Evolutionary conservation across 2,329 filamentous ascomycete species (phyloP).

Genomic region (Pestalotiopsis sp.): DNA sequence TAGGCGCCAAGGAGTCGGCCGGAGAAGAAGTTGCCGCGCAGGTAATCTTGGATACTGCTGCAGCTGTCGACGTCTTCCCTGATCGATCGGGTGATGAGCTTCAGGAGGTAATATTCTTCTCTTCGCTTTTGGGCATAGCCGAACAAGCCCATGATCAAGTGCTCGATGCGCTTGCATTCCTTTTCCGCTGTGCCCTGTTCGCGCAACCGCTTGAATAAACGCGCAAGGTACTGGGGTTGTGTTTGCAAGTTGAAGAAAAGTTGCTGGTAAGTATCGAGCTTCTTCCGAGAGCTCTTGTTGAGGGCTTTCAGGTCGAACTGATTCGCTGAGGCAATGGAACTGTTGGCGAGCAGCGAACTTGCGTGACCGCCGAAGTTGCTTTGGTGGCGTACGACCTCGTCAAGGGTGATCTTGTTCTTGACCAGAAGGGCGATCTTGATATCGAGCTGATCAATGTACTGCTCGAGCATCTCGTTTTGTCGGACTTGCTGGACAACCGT

Average conservation of each 20-base stretch:
- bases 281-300: conserved; percentile 94
- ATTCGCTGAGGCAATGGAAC: conserved; percentile 84
- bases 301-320: conserved; percentile 96
- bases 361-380: conserved; percentile 93
- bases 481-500: conserved; percentile 96
- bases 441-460: conserved; percentile 97
- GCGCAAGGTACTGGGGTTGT: conserved; percentile 90
- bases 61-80: conserved; percentile 83
- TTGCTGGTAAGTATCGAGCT: conserved; percentile 95
- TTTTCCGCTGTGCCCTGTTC: conserved; percentile 87
- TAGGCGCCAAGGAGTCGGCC: conserved; percentile 84
- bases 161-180: conserved; percentile 89
- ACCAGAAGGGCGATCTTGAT: conserved; percentile 98
- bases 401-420: conserved; percentile 98
- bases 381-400: conserved; percentile 96
- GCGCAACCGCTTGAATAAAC: conserved; percentile 81
- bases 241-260: conserved; percentile 97
- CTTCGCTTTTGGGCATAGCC: conserved; percentile 95
- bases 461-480: conserved; percentile 94
- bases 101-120: conserved; percentile 95
- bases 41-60: conserved; percentile 76
- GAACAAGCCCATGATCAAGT: conserved; percentile 94
- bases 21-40: conserved; percentile 93
- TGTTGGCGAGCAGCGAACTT: conserved; percentile 82
- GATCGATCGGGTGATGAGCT: conserved; percentile 80